A percentile compares a stretch with the other conserved stretches of the same genome.
Evolutionary conservation across 352 stramenopile genomes (phyloP).

Genomic region (Globisporangium middletonii): DNA sequence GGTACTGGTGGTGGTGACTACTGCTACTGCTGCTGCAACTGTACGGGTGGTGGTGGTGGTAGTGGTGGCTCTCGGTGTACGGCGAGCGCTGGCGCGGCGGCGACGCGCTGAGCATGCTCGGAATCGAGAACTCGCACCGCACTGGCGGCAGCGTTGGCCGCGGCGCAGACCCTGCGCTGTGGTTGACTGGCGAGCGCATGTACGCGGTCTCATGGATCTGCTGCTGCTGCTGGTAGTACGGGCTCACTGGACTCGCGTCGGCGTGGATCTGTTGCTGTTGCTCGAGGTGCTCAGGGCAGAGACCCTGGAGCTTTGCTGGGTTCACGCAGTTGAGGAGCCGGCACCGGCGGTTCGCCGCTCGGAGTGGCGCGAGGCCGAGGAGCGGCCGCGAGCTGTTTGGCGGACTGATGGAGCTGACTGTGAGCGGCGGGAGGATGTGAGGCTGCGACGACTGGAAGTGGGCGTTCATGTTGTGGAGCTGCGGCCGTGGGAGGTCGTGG

Average conservation of each 20-base stretch:
- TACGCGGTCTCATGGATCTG: neutral
- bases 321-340: slow-evolving; percentile 45
- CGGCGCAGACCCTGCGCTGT: neutral
- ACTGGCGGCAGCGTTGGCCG: slow-evolving; percentile 5
- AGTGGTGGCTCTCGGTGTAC: neutral
- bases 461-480: no score
- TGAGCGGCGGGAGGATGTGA: slow-evolving; percentile 25
- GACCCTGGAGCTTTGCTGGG: slow-evolving; percentile 63
- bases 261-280: slow-evolving; percentile 12
- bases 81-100: slow-evolving; percentile 7
- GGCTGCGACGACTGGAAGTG: slow-evolving; percentile 9
- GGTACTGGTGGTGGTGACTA: neutral
- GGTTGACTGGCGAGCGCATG: no score
- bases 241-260: no score
- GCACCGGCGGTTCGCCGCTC: slow-evolving; percentile 35
- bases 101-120: slow-evolving; percentile 7
- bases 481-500: slow-evolving; percentile 11
- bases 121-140: slow-evolving; percentile 15
- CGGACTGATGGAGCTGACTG: slow-evolving; percentile 34
- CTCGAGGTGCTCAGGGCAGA: slow-evolving; percentile 58
- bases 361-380: slow-evolving; percentile 31
- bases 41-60: slow-evolving; percentile 2
- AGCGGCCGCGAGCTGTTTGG: slow-evolving; percentile 31
- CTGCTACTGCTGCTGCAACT: neutral
- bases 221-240: slow-evolving; percentile 10